phyloP scores from a whole-genome alignment of 129 eudicot genomes.

The Saussurea involucrata region DNA sequence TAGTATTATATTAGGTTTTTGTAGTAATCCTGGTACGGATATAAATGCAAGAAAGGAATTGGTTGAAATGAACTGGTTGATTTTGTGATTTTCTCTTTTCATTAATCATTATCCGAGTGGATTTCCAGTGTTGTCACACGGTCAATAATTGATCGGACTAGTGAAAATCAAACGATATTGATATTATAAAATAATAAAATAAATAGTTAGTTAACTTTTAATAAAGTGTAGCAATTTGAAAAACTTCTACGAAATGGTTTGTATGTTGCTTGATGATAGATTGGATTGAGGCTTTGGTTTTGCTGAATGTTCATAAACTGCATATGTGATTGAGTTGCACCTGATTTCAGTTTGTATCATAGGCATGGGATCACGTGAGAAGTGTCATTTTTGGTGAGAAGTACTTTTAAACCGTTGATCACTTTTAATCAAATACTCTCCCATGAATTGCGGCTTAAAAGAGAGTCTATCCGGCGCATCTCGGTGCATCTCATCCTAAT shows the following conservation, averaged over 20 bases:
- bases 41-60: not conserved
- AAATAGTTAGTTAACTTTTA: too few species aligned
- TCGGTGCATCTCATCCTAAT: too few species aligned
- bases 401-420: too few species aligned
- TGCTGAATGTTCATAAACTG: not conserved
- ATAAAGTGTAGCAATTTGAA: too few species aligned
- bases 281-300: not conserved
- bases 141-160: not conserved
- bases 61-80: not conserved
- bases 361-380: too few species aligned
- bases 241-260: too few species aligned
- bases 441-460: too few species aligned
- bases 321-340: not conserved
- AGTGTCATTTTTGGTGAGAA: too few species aligned
- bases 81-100: not conserved
- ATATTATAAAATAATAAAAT: too few species aligned
- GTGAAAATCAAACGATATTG: not conserved
- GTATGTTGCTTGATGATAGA: not conserved
- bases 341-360: not conserved
- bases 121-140: not conserved
- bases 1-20: not conserved
- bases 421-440: too few species aligned
- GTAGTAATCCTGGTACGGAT: conserved; percentile 1
- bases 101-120: not conserved
- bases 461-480: too few species aligned